Evolutionary conservation across 768 basidiomycete genomes (phyloP), one percentile per base, ranked within the genome.

Genomic region (Rhodotorula taiwanensis): DNA sequence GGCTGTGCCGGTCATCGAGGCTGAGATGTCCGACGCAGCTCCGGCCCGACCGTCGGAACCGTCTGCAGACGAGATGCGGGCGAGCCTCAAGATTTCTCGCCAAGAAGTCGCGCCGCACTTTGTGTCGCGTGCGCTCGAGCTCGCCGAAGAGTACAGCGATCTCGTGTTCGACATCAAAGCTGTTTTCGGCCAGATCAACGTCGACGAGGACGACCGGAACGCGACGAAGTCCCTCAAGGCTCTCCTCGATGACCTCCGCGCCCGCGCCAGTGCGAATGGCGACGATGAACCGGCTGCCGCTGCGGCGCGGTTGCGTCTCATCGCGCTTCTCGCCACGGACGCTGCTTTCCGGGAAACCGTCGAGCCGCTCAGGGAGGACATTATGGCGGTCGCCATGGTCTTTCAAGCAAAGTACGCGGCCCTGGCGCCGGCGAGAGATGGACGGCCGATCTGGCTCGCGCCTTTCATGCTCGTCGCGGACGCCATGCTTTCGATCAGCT

Each of bases 121-220:
- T 65, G 82, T 86, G 50, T 78, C 80, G 23, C 84, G 83, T 49
- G 86, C 89, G 0, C 78, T 99, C 58, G 76, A 79, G 16, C 81
- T 99, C 34, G 84, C 94, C 50, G 92, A 95, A 72, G 84, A 88
- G 66, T 86, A 92, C 71, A 84, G 87, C 5, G 85, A 86, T 13
- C 82, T 98, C 58, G 83, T 95, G 45, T 95, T 93, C 73, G 91
- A 95, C 73, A 81, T 95, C 87, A 60, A 84, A 85, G 31, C 78
- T 82, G 16, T 79, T 25, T 67, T 50, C 52, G 49, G 42, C 44
- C 56, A 66, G 14, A 55, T 71, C 52, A 55, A 20, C 54, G 34
- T 52, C 1, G 9, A 34, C 16, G 60, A 64, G 14, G 51, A 21
- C 34, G 56, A 54, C 16, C 36, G 36, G 27, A 64, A 45, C n/a